Evolutionary conservation across 306 rosid species (phyloP), one percentile per base, ranked within the genome.

Genomic region (Prunus dulcis): DNA sequence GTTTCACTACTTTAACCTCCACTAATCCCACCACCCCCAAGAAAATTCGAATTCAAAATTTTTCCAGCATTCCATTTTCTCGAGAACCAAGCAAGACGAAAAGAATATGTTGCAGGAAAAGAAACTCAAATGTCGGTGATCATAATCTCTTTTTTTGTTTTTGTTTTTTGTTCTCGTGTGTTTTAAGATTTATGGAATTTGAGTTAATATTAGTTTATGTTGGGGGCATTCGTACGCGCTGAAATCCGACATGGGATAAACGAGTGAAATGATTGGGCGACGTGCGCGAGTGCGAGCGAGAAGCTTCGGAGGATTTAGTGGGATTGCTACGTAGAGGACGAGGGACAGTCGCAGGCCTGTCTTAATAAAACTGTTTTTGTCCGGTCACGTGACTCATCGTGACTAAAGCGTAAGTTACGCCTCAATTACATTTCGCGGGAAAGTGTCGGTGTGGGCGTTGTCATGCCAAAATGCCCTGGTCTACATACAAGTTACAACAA

Each of bases 321-420:
- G 74, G 65, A 52, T 49, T 57, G 38, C 3, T 9, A 6, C 13
- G 51, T 9, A 14, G 3, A 9, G 1, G 19, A 46, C 20, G 4
- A 20, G 5, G 27, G 22, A 38, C 62, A n/a, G 52, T 64, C 1
- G 2, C 34, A 23, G 18, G 7, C n/a, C 15, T 6, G n/a, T 52
- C 57, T 18, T 18, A 51, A 51, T 5, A 12, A 5, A 25, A 12
- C 12, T 4, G 63, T 51, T 23, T 13, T 61, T 3, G 10, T 58
- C 8, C 12, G 32, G 49, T 69, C 77, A 78, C 80, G 70, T 74
- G 84, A 9, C 11, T 43, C 73, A 38, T 23, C 79, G 78, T 80
- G 67, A 67, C 68, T 3, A n/a, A 77, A 63, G 72, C 80, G 67
- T 56, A 56, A 76, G 67, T 62, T 77, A n/a, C 66, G 82, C 55